Evolutionary conservation across 1,139 yeast genomes (phyloP).

Genomic region (Pichia sp.): DNA sequence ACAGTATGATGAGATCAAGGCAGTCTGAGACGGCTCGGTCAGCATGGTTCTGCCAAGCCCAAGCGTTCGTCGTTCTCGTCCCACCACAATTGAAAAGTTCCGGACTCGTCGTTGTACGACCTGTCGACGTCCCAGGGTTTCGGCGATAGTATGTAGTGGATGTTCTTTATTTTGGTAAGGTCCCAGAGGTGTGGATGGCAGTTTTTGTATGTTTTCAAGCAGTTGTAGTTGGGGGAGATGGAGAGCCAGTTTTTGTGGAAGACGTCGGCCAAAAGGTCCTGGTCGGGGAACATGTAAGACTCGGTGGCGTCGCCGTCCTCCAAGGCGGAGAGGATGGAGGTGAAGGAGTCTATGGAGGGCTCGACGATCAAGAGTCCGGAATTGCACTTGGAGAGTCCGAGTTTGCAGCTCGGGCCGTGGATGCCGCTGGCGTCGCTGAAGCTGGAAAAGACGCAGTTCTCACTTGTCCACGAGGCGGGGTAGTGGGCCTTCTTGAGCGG

Average conservation of each 20-base stretch:
- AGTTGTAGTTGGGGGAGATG: slow-evolving; percentile 48
- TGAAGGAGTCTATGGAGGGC: slow-evolving; percentile 37
- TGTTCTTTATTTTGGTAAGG: slow-evolving; percentile 43
- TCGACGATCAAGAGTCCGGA: slow-evolving; percentile 50
- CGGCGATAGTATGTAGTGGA: slow-evolving; percentile 52
- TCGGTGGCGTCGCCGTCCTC: slow-evolving; percentile 34
- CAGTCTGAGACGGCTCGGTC: not conserved
- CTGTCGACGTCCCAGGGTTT: slow-evolving; percentile 51
- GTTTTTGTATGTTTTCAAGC: slow-evolving; percentile 44
- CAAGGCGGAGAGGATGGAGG: slow-evolving; percentile 38
- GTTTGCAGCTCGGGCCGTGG: slow-evolving; percentile 39
- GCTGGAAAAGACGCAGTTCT: slow-evolving; percentile 31
- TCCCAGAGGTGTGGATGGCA: slow-evolving; percentile 46
- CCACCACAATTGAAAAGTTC: slow-evolving; percentile 41
- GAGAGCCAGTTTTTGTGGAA: slow-evolving; percentile 47
- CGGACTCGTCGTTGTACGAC: slow-evolving; percentile 28
- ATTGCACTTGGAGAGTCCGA: slow-evolving; percentile 46
- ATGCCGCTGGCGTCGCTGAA: slow-evolving; percentile 13
- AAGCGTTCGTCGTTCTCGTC: slow-evolving; percentile 37
- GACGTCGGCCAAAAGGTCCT: slow-evolving; percentile 49
- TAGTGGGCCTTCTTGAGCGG: slow-evolving; percentile 48
- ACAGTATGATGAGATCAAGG: not conserved
- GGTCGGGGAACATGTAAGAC: slow-evolving; percentile 52
- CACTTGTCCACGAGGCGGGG: slow-evolving; percentile 47
- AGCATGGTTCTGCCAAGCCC: not conserved